These are phyloP conservation scores for Pichia pseudocactophila DNA, from an alignment of 805 yeast genomes.

Conservation along the genomic window DNA sequence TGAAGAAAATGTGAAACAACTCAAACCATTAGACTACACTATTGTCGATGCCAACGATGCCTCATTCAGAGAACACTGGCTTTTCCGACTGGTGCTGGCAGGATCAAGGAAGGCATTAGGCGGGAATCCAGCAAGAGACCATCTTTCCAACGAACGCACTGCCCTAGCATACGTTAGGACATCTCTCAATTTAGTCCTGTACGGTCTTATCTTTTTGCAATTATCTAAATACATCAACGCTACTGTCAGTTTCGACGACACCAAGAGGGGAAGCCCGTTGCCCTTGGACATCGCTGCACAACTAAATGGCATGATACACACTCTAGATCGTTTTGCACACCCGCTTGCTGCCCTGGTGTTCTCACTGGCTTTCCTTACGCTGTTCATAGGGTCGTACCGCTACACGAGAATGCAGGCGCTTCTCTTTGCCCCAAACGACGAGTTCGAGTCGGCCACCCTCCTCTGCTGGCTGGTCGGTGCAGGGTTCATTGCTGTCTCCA, in stretches of 20 bases:
- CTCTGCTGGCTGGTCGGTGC: neutral
- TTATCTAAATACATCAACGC: constrained; percentile 32
- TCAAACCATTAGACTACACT: too few species aligned
- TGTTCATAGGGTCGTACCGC: neutral
- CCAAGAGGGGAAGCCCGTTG: neutral
- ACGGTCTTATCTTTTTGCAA: constrained; percentile 48
- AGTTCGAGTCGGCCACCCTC: neutral
- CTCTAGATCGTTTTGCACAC: neutral
- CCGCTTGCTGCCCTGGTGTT: neutral
- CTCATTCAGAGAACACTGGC: neutral
- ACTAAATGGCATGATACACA: neutral
- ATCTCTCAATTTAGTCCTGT: constrained; percentile 39
- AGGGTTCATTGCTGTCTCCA: neutral
- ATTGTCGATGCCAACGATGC: neutral
- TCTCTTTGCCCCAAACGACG: neutral
- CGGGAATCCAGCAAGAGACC: constrained; percentile 38
- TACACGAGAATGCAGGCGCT: neutral
- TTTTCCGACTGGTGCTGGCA: neutral
- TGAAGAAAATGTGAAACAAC: too few species aligned
- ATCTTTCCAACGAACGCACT: constrained; percentile 56
- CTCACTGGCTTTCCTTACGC: neutral
- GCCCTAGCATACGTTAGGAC: constrained; percentile 54
- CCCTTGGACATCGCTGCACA: neutral
- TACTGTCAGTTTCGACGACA: neutral
- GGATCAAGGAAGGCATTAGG: constrained; percentile 1